Conservation (phyloP, 1,284 basidiomycete species). For the Moesziomyces globuligerus region DNA sequence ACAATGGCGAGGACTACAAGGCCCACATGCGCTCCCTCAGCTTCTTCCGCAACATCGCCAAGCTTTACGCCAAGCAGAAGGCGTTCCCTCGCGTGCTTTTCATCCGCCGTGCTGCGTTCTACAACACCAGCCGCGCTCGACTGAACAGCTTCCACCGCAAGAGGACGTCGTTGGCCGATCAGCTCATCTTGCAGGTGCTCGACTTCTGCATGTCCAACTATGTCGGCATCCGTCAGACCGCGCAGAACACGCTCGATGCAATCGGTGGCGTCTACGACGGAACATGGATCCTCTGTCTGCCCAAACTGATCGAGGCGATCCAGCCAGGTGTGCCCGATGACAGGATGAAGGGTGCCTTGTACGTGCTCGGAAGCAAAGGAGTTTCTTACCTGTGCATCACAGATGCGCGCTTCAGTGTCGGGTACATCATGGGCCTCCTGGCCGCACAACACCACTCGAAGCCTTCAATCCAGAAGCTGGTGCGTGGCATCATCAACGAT, state of each 20-base stretch:
- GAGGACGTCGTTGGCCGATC: slow-evolving; percentile 82
- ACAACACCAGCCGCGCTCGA: slow-evolving; percentile 74
- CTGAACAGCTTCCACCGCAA: slow-evolving; percentile 83
- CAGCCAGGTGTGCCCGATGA: slow-evolving; percentile 75
- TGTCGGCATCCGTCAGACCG: slow-evolving; percentile 72
- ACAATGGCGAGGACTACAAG: slow-evolving; percentile 66
- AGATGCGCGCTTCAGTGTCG: slow-evolving; percentile 77
- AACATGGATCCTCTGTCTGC: slow-evolving; percentile 79
- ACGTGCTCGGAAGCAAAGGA: slow-evolving; percentile 83
- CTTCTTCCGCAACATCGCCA: slow-evolving; percentile 67
- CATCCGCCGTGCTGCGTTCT: slow-evolving; percentile 78
- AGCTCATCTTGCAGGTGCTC: slow-evolving; percentile 79
- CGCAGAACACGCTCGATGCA: slow-evolving; percentile 78
- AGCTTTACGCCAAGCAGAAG: slow-evolving; percentile 78
- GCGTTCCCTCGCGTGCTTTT: slow-evolving; percentile 79
- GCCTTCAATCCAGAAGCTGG: slow-evolving; percentile 87
- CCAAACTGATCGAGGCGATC: slow-evolving; percentile 77
- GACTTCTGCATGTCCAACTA: slow-evolving; percentile 77
- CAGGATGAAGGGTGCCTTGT: slow-evolving; percentile 93
- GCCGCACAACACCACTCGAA: slow-evolving; percentile 92
- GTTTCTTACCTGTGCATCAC: slow-evolving; percentile 67
- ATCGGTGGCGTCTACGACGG: slow-evolving; percentile 83
- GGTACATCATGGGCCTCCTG: slow-evolving; percentile 78
- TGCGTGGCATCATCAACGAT: slow-evolving; percentile 79
- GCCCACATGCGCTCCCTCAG: slow-evolving; percentile 50